Base-by-base conservation (phyloP, 331 rosid genomes). In the Rosa hybrid region DNA sequence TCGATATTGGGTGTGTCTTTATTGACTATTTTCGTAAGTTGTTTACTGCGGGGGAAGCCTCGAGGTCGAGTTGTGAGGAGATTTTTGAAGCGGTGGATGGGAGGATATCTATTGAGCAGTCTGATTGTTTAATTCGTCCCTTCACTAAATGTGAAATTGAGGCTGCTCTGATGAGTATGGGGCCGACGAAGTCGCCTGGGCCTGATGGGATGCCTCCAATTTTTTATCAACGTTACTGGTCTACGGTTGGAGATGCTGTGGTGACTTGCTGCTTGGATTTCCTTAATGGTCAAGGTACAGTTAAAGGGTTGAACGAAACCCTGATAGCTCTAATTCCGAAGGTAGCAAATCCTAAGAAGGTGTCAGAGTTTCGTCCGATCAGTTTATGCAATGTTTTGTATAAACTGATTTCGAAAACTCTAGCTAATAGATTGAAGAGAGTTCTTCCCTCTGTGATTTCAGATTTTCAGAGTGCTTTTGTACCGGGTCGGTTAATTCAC, bases 181-280 rank as follows among this genome's bases (percentile, higher is more conserved):
- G 34, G 0, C 14, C 67, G 0, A n/a, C 34, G 0, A n/a, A 59
- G 6, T 2, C 65, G 0, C 65, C 30, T 0, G 13, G 30, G 0
- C 65, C 65, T 0, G 34, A 59, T n/a, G 30, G 6, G 3, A 2
- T n/a, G 30, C 34, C 34, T 8, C 6, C 34, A 2, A 7, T 59
- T 0, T 21, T 59, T 8, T 59, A n/a, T 3, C 34, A 59, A 23
- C 5, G 4, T 0, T 59, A 21, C 3, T 21, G 14, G 65, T 8
- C 16, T 0, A 10, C 9, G 0, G 65, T 59, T 1, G 65, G 65
- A 0, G 1, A 2, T 8, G 13, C 0, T 3, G 65, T 59, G 13
- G 65, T 59, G 14, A 17, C 2, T 0, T 0, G 3, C 0, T 59
- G 65, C 1, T 5, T 59, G 0, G 0, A 2, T 0, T 12, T 59